Conservation (phyloP, 179 eudicot genomes). For the Silene vulgaris region DNA sequence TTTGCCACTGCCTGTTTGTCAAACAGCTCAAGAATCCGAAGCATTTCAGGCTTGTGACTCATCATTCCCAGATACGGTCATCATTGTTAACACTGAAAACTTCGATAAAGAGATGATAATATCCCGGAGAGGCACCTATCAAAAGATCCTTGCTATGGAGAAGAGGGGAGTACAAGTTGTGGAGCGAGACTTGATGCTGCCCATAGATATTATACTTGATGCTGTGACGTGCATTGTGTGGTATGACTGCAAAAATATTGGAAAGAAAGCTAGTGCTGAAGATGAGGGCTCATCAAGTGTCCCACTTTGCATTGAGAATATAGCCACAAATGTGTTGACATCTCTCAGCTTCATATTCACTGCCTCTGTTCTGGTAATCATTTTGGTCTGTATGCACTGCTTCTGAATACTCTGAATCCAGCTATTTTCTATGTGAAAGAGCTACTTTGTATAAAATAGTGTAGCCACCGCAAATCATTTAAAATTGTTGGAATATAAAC, state of each 20-base stretch:
- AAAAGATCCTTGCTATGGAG: slow-evolving; percentile 76
- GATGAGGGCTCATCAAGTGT: slow-evolving; percentile 65
- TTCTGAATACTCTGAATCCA: slow-evolving; percentile 11
- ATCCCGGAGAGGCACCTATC: slow-evolving; percentile 87
- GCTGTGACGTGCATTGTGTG: slow-evolving; percentile 68
- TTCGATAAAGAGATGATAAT: slow-evolving; percentile 85
- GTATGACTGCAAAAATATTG: slow-evolving; percentile 80
- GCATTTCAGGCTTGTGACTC: slow-evolving; percentile 22
- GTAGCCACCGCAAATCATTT: background rate
- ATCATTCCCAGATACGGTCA: slow-evolving; percentile 42
- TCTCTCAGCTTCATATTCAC: slow-evolving; percentile 79
- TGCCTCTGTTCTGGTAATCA: slow-evolving; percentile 80
- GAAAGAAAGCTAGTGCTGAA: slow-evolving; percentile 61
- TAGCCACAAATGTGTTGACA: slow-evolving; percentile 78
- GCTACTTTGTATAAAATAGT: background rate
- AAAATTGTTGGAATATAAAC: no score
- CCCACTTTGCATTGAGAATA: slow-evolving; percentile 72
- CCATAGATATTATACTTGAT: slow-evolving; percentile 72
- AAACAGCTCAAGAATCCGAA: slow-evolving; percentile 34
- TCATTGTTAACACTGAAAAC: slow-evolving; percentile 75
- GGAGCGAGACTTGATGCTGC: slow-evolving; percentile 70
- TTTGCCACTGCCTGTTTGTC: slow-evolving; percentile 27
- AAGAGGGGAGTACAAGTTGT: slow-evolving; percentile 77
- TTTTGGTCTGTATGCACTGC: slow-evolving; percentile 9
- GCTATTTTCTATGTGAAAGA: background rate